These are phyloP conservation scores for Cytospora piceicola DNA, from an alignment of 2,329 filamentous ascomycete species.

Conservation along the genomic window DNA sequence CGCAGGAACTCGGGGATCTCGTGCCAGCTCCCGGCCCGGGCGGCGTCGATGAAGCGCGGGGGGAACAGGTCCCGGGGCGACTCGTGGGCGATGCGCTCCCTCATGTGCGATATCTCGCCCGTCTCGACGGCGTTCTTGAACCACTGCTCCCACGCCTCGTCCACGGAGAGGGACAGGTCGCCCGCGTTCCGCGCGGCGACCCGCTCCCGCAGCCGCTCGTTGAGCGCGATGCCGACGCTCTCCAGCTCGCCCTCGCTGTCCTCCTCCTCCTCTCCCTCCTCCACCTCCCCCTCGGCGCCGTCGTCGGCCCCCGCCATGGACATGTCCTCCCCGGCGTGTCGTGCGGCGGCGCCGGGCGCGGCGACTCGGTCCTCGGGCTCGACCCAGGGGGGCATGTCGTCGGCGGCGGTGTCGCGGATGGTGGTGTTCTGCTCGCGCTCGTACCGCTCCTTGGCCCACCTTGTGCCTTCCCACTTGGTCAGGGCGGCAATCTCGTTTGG, in stretches of 20 bases:
- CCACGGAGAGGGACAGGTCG: conserved; percentile 61
- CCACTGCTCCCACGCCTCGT: conserved; percentile 77
- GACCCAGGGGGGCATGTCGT: conserved; percentile 68
- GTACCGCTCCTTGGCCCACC: conserved; percentile 80
- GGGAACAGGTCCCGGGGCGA: conserved; percentile 47
- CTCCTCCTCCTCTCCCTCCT: conserved; percentile 47
- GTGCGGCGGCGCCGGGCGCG: conserved; percentile 15
- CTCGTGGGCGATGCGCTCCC: conserved; percentile 41
- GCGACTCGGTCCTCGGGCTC: conserved; percentile 47
- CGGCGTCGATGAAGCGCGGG: conserved; percentile 56
- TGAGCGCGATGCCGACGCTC: conserved; percentile 65
- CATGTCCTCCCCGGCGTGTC: conserved; percentile 5
- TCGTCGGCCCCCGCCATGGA: conserved; percentile 29
- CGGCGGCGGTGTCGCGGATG: conserved; percentile 73
- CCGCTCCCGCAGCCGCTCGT: conserved; percentile 66
- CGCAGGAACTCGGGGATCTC: conserved; percentile 62
- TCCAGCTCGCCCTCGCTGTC: conserved; percentile 59
- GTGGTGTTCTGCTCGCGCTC: conserved; percentile 73
- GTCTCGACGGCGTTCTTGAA: conserved; percentile 71
- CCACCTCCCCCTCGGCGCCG: conserved; percentile 39
- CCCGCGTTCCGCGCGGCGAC: conserved; percentile 66
- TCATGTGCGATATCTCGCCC: conserved; percentile 50
- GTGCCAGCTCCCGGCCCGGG: conserved; percentile 60
- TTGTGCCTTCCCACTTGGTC: conserved; percentile 82
- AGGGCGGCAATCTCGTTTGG: conserved; percentile 69